Evolutionary conservation across 2,329 filamentous ascomycete genomes (phyloP).

Genomic region (Diaporthe sp.): DNA sequence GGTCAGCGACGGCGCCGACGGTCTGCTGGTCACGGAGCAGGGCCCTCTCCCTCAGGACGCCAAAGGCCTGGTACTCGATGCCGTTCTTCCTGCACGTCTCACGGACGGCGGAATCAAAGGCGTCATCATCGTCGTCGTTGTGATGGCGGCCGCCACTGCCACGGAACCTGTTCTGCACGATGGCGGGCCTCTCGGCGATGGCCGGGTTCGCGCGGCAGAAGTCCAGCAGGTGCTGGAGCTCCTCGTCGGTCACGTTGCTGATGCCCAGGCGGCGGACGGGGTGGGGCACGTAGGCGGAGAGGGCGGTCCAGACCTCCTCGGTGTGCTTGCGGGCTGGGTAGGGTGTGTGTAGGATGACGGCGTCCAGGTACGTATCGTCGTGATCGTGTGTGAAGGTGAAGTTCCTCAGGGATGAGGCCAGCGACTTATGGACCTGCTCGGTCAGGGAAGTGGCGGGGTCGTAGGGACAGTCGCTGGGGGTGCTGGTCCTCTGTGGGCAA

Average conservation of each 20-base stretch:
- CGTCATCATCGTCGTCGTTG: constrained; percentile 54
- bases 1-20: constrained; percentile 57
- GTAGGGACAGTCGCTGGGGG: constrained; percentile 72
- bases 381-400: constrained; percentile 59
- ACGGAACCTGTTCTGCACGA: constrained; percentile 83
- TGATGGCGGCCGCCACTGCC: constrained; percentile 45
- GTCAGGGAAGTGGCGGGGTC: constrained; percentile 67
- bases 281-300: constrained; percentile 76
- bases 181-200: constrained; percentile 55
- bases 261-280: constrained; percentile 78
- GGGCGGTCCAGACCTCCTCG: constrained; percentile 72
- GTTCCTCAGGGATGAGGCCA: constrained; percentile 75
- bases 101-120: constrained; percentile 72
- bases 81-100: constrained; percentile 57
- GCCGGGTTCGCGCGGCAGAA: constrained; percentile 54
- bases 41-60: constrained; percentile 62
- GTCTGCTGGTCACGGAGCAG: constrained; percentile 61
- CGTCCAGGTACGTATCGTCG: constrained; percentile 68
- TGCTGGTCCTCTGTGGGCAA: constrained; percentile 1
- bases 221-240: constrained; percentile 66
- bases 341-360: constrained; percentile 80
- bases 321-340: constrained; percentile 60
- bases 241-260: constrained; percentile 75
- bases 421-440: constrained; percentile 75
- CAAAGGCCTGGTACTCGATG: constrained; percentile 66